A percentile compares a stretch with the other conserved stretches of the same genome.
Conservation (phyloP, 371 early-diverging fungal species). For the Lichtheimia hyalospora region DNA sequence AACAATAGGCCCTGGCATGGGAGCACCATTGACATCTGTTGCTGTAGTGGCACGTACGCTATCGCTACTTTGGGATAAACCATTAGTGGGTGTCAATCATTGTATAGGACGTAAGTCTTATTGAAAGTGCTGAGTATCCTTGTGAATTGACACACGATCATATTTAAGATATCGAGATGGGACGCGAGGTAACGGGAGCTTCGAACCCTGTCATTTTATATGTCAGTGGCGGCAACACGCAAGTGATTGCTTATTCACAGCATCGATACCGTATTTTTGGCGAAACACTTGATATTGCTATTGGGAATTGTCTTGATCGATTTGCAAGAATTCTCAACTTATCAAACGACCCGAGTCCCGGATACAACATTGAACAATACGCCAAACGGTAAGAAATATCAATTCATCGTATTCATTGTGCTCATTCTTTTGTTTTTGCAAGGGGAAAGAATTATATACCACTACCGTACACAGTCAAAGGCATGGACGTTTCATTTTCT, state of each 20-base stretch:
- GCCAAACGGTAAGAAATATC: constrained; percentile 74
- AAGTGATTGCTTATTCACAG: constrained; percentile 98
- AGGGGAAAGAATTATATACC: constrained; percentile 88
- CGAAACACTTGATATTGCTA: constrained; percentile 99
- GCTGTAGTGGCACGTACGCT: constrained; percentile 97
- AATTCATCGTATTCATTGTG: background rate
- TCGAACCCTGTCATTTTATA: constrained; percentile 98
- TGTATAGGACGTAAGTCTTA: constrained; percentile 90
- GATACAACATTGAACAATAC: constrained; percentile 97
- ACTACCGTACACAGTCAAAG: constrained; percentile 98
- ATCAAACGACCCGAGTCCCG: constrained; percentile 98
- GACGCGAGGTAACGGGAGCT: constrained; percentile 96
- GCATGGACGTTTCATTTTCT: constrained; percentile 99
- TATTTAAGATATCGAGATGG: constrained; percentile 97
- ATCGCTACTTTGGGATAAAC: constrained; percentile 89
- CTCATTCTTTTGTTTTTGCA: background rate
- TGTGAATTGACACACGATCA: too few relatives aligned
- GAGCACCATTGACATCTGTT: constrained; percentile 90
- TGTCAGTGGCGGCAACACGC: constrained; percentile 99
- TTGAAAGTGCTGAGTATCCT: too few relatives aligned
- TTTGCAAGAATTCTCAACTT: constrained; percentile 94
- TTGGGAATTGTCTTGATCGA: constrained; percentile 99
- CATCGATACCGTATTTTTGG: constrained; percentile 98
- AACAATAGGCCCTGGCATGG: constrained; percentile 96
- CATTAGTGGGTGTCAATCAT: constrained; percentile 98